Evolutionary conservation across 495 filamentous ascomycete genomes (phyloP).

Genomic region (Penicillium subrubescens): DNA sequence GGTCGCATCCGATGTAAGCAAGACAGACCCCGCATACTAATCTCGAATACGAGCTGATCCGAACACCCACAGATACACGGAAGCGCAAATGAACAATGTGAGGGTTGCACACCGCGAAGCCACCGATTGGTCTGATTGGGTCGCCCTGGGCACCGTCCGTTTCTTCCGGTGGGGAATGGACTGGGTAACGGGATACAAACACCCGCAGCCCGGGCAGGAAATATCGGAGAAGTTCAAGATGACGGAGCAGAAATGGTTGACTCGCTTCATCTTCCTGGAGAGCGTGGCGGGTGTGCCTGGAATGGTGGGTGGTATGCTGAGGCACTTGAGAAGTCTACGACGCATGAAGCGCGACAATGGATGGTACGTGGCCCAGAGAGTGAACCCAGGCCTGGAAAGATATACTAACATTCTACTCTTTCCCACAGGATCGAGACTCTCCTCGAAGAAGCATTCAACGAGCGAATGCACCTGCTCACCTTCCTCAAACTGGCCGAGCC

Average conservation of each 20-base stretch:
- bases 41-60: background rate
- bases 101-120: slow-evolving; percentile 67
- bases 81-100: slow-evolving; percentile 64
- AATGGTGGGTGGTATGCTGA: slow-evolving; percentile 93
- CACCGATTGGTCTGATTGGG: slow-evolving; percentile 66
- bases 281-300: slow-evolving; percentile 93
- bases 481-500: slow-evolving; percentile 93
- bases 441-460: slow-evolving; percentile 92
- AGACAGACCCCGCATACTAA: background rate
- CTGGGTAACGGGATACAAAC: slow-evolving; percentile 69
- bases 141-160: slow-evolving; percentile 63
- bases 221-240: slow-evolving; percentile 54
- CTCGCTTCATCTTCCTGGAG: slow-evolving; percentile 89
- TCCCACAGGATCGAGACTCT: slow-evolving; percentile 79
- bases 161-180: slow-evolving; percentile 69
- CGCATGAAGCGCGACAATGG: slow-evolving; percentile 91
- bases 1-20: slow-evolving; percentile 49
- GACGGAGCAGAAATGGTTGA: slow-evolving; percentile 74
- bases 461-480: slow-evolving; percentile 93
- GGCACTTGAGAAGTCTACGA: slow-evolving; percentile 82
- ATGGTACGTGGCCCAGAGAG: slow-evolving; percentile 56
- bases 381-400: background rate
- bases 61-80: slow-evolving; percentile 44
- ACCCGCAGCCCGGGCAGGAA: slow-evolving; percentile 55
- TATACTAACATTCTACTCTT: background rate